Conservation (phyloP, 805 yeast species). For the Kodamaea neixiangensis region DNA sequence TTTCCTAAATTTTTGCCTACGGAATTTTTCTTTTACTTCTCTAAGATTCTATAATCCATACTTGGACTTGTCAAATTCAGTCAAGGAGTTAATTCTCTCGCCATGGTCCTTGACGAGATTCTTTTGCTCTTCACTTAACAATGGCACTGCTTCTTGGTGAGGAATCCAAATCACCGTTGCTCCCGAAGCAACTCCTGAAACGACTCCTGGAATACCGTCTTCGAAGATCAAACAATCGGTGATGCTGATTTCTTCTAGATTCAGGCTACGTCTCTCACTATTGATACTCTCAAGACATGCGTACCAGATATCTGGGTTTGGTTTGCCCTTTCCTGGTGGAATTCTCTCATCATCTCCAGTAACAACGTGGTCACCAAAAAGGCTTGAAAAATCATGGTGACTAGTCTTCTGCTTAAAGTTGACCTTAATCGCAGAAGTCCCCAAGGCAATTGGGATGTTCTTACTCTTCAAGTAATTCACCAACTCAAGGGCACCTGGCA, state of each 20-base stretch:
- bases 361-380: conserved; percentile 68
- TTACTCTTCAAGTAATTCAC: conserved; percentile 51
- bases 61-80: conserved; percentile 38
- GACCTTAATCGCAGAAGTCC: conserved; percentile 72
- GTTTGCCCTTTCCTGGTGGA: conserved; percentile 87
- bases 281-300: conserved; percentile 75
- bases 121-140: conserved; percentile 52
- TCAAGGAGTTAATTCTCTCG: conserved; percentile 52
- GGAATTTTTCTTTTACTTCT: background rate
- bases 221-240: conserved; percentile 89
- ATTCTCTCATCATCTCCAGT: conserved; percentile 89
- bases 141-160: conserved; percentile 66
- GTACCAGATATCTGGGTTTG: conserved; percentile 90
- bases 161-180: conserved; percentile 95
- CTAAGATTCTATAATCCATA: conserved; percentile 1
- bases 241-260: conserved; percentile 53
- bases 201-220: conserved; percentile 92
- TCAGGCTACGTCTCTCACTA: conserved; percentile 43
- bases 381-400: conserved; percentile 46
- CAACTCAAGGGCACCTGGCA: conserved; percentile 86
- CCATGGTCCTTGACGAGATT: conserved; percentile 58
- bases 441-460: conserved; percentile 80
- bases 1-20: background rate
- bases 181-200: conserved; percentile 80
- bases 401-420: conserved; percentile 73